Evolutionary conservation across 192 early-diverging fungal genomes (phyloP).

Genomic region (Podila horticola): DNA sequence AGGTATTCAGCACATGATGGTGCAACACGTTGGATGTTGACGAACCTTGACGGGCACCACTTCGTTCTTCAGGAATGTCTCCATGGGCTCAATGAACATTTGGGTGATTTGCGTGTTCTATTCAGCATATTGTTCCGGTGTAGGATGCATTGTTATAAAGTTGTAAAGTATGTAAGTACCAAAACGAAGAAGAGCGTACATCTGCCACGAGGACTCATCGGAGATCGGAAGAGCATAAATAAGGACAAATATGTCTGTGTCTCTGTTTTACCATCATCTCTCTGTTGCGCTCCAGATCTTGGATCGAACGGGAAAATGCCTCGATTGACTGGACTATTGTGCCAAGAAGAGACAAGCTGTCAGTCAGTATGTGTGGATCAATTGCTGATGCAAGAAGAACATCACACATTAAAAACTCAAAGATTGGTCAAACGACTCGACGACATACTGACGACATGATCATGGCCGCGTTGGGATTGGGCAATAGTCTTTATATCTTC

Average conservation of each 20-base stretch:
- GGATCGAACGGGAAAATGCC: slow-evolving; percentile 63
- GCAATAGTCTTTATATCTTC: slow-evolving; percentile 62
- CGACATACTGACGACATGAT: slow-evolving; percentile 47
- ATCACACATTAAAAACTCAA: neutral
- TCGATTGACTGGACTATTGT: slow-evolving; percentile 56
- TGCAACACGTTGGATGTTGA: neutral
- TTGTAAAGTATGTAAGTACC: neutral
- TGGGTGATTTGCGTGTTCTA: slow-evolving; percentile 72
- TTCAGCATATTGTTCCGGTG: neutral
- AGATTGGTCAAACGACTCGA: neutral
- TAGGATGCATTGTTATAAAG: neutral
- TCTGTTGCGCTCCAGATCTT: slow-evolving; percentile 65
- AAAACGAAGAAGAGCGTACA: no score
- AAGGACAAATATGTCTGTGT: neutral
- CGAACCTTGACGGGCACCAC: slow-evolving; percentile 64
- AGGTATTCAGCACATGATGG: neutral
- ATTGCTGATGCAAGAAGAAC: neutral
- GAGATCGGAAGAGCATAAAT: neutral
- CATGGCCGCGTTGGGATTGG: slow-evolving; percentile 60
- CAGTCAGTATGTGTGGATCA: neutral
- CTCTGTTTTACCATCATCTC: slow-evolving; percentile 57
- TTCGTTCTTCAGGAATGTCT: slow-evolving; percentile 66
- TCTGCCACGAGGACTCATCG: no score
- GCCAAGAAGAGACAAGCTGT: neutral
- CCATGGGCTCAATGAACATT: slow-evolving; percentile 77